These are phyloP conservation scores for Dendrostoma leiphaemia DNA, from an alignment of 2,329 filamentous ascomycete species.

Conservation along the genomic window DNA sequence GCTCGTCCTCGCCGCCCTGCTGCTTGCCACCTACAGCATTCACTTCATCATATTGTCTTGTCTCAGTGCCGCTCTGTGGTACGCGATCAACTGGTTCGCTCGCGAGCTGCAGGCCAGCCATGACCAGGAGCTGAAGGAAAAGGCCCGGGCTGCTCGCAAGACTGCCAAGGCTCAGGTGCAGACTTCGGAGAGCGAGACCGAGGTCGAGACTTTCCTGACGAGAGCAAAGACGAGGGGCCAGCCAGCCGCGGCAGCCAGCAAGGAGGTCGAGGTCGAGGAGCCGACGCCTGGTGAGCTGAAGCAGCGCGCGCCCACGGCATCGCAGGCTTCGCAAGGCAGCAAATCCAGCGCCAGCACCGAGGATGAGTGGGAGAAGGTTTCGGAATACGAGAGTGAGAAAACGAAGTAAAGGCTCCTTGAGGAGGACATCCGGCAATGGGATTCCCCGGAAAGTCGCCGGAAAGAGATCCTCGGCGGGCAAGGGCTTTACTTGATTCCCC, in stretches of 20 bases:
- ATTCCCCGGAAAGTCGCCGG: not conserved
- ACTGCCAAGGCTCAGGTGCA: conserved; percentile 34
- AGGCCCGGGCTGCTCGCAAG: conserved; percentile 33
- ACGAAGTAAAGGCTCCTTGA: conserved; percentile 37
- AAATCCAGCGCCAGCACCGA: conserved; percentile 74
- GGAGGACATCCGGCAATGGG: not conserved
- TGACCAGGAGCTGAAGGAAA: conserved; percentile 40
- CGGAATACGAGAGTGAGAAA: conserved; percentile 65
- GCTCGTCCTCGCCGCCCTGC: conserved; percentile 69
- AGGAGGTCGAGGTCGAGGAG: conserved; percentile 43
- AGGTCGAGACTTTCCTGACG: conserved; percentile 40
- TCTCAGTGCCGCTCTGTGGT: conserved; percentile 83
- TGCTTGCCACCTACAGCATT: conserved; percentile 79
- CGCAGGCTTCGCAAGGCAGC: conserved; percentile 38
- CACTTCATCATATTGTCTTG: conserved; percentile 83
- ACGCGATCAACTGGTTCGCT: conserved; percentile 96
- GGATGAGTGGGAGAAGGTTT: conserved; percentile 97
- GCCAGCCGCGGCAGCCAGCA: conserved; percentile 32
- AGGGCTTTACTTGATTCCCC: too few species aligned
- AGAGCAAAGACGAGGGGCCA: conserved; percentile 13
- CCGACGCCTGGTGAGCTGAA: conserved; percentile 44
- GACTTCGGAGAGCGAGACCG: conserved; percentile 46
- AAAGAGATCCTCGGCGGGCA: not conserved
- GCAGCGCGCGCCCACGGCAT: conserved; percentile 36
- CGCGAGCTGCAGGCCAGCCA: conserved; percentile 55